Conservation (phyloP, 345 rosid species). For the Physaria fendleri region DNA sequence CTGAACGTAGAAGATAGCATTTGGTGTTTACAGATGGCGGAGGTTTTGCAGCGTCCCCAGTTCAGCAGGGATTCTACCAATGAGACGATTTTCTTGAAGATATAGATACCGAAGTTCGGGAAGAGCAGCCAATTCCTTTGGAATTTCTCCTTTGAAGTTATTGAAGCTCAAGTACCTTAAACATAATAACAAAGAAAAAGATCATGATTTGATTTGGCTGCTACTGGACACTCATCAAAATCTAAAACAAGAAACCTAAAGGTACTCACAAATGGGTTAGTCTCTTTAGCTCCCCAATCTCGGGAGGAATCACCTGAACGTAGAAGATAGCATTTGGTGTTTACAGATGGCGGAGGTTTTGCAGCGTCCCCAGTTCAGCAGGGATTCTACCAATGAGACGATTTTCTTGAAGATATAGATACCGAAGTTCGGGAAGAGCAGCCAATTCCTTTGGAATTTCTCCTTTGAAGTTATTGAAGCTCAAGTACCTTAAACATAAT, state of each 20-base stretch:
- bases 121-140: conserved; percentile 75
- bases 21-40: conserved; percentile 40
- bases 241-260: neutral
- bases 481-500: conserved; percentile 54
- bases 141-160: conserved; percentile 89
- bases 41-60: conserved; percentile 68
- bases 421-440: conserved; percentile 79
- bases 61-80: conserved; percentile 80
- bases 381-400: conserved; percentile 84
- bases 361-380: conserved; percentile 67
- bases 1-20: neutral
- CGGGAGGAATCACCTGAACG: conserved; percentile 52
- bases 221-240: neutral
- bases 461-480: conserved; percentile 92
- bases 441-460: conserved; percentile 91
- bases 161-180: conserved; percentile 85
- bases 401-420: conserved; percentile 86
- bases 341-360: conserved; percentile 57
- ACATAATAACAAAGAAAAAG: neutral
- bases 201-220: neutral
- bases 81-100: conserved; percentile 86
- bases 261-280: conserved; percentile 78
- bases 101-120: conserved; percentile 88
- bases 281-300: conserved; percentile 83
- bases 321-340: conserved; percentile 9